Base-by-base conservation (phyloP, 2,329 filamentous ascomycete genomes). In the Fusarium burgessii region DNA sequence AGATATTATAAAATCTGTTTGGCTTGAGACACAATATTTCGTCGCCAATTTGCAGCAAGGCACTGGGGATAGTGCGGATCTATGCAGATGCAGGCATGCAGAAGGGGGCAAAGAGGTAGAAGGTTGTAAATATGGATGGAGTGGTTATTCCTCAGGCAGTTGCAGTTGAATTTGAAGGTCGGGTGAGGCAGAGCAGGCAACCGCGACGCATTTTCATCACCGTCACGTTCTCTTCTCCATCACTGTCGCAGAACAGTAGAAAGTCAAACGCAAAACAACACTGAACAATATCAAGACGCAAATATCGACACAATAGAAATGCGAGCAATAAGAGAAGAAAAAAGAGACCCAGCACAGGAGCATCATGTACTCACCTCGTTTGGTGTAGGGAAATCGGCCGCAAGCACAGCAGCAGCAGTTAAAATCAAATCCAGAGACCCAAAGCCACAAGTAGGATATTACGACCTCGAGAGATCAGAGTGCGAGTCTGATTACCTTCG, bases 311-410 rank as follows among this genome's bases (percentile, higher is more conserved):
- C 45, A 49, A 49, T 65, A 32, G 43, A 38, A 14, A 70, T 58
- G 55, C 35, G 36, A 61, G 57, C 45, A 72, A 64, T 43, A 56
- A 40, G 33, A n/a, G 13, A 25, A 45, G n/a, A 41, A 40, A 33
- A n/a, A 27, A 41, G 23, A 50, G 45, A 51, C 33, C 41, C 33
- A 41, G 62, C 63, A 60, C 57, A 54, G 55, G 45, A 70, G 61
- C 43, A 68, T 68, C 62, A 56, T 57, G 61, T 52, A 75, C 73
- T 75, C 46, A 75, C 73, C 71, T 75, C 62, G 60, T 46, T 62
- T 54, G 58, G 46, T 61, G 70, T 46, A 43, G 43, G 47, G 66
- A 62, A 65, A 57, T 38, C 47, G 45, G 62, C 62, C 54, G 64
- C 70, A 61, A 64, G 50, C 59, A 65, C 73, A 64, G 56, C 70